phyloP scores from a whole-genome alignment of 169 alveolate species.

The Cryptosporidium canis region DNA sequence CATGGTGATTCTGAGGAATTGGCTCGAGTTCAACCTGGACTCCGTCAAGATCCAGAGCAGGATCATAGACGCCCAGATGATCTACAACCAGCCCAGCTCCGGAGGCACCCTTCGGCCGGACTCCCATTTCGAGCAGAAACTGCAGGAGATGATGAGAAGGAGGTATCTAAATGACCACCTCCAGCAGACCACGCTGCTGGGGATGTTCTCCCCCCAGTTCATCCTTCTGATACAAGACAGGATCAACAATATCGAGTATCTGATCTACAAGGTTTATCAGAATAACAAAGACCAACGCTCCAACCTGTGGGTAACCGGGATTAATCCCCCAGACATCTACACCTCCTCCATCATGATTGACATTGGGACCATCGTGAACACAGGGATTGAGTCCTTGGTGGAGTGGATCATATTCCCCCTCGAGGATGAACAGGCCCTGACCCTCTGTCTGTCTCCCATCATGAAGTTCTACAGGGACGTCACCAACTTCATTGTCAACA shows the following conservation, averaged over 20 bases:
- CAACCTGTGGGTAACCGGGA: slow-evolving; percentile 23
- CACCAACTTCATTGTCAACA: slow-evolving; percentile 16
- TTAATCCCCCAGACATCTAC: slow-evolving; percentile 44
- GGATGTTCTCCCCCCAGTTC: slow-evolving; percentile 26
- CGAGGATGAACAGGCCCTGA: slow-evolving; percentile 29
- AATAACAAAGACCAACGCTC: not conserved
- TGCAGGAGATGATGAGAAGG: slow-evolving; percentile 58
- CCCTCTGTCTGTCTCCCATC: slow-evolving; percentile 35
- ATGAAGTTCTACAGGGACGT: slow-evolving; percentile 43
- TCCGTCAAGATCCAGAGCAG: slow-evolving; percentile 2
- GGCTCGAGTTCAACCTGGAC: slow-evolving; percentile 60
- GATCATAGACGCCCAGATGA: slow-evolving; percentile 30
- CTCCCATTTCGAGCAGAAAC: not conserved
- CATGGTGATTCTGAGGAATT: slow-evolving; percentile 34
- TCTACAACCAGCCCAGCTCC: not conserved
- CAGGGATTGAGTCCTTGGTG: slow-evolving; percentile 43
- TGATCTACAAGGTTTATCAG: slow-evolving; percentile 22
- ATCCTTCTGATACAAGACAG: slow-evolving; percentile 37
- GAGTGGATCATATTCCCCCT: slow-evolving; percentile 66
- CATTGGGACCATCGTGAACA: slow-evolving; percentile 37
- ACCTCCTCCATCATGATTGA: slow-evolving; percentile 52
- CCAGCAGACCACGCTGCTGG: not conserved
- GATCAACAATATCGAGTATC: slow-evolving; percentile 30
- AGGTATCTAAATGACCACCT: slow-evolving; percentile 30
- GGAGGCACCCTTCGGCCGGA: not conserved